Percentiles rank a stretch among this genome's conserved stretches.
Evolutionary conservation across 129 eudicot genomes (phyloP).

Genomic region (Smallanthus sonchifolius): DNA sequence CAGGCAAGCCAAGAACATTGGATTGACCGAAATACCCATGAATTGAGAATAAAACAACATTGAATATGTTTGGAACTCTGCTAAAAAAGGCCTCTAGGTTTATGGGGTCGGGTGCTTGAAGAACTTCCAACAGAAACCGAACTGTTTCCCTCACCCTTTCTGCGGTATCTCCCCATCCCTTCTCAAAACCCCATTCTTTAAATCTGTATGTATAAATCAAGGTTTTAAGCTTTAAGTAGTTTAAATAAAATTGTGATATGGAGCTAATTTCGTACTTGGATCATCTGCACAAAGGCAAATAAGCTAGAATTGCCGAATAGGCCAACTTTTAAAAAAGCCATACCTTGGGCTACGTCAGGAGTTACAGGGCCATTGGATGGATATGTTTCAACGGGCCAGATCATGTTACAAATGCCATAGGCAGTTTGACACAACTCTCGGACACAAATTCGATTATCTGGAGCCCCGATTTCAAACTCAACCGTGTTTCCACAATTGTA

Average conservation of each 20-base stretch:
- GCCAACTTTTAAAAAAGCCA: no score
- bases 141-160: slow-evolving; percentile 74
- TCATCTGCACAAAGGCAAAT: no score
- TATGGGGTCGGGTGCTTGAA: slow-evolving; percentile 89
- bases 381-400: no score
- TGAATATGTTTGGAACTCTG: slow-evolving; percentile 75
- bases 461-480: no score
- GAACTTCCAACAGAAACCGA: slow-evolving; percentile 66
- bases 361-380: no score
- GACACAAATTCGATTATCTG: no score
- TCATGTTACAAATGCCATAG: no score
- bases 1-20: slow-evolving; percentile 98
- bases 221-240: neutral
- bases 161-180: slow-evolving; percentile 94
- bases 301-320: no score
- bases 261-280: no score
- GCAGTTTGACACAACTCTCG: no score
- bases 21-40: slow-evolving; percentile 98
- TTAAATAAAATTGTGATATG: neutral
- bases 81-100: slow-evolving; percentile 72
- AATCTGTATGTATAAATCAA: slow-evolving; percentile 45
- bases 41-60: slow-evolving; percentile 74
- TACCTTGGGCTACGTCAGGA: no score
- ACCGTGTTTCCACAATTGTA: no score
- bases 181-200: slow-evolving; percentile 97